Base-by-base conservation (phyloP, 805 yeast species). In the Pichia californica region DNA sequence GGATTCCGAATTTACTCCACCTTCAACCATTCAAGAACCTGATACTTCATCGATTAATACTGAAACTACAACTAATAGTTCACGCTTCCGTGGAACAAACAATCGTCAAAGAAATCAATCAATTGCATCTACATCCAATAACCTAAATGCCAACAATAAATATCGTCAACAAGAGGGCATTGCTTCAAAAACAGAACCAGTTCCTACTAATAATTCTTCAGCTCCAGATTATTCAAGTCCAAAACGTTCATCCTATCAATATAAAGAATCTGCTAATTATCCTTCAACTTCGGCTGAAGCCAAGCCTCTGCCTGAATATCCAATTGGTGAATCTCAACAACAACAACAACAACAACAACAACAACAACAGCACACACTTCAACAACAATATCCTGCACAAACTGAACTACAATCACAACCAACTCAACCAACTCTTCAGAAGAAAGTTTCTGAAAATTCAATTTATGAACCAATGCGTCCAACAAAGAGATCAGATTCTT, bases 1-100 rank as follows among this genome's bases (percentile, higher is more conserved):
- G 48, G 66, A 68, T 36, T 34, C 45, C 8, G 53, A 44, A 29
- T 43, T 52, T 18, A 33, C 46, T 10, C 49, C 47, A 31, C 50
- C 57, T 14, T 31, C 40, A 16, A 41, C 55, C 1, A 62, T 62
- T 43, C 56, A 58, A 13, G 67, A 63, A 37, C 57, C 67, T 19
- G 67, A 63, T 39, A 36, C 55, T 30, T 48, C 59, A 9, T 62
- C 67, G 28, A 38, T 64, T 31, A 47, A 47, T 16, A 52, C 59
- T 40, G 50, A 49, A n/a, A 42, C 25, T 15, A 45, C 52, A 16
- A 20, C 30, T 2, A 39, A 30, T 15, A 41, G 47, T 23, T 28
- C 43, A 9, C 33, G 40, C 31, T 19, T 27, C n/a, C 38, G 26
- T 23, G 36, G 27, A 10, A 15, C 31, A 9, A 15, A 27, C 7